Evolutionary conservation across 768 basidiomycete genomes (phyloP), one percentile per base, ranked within the genome.

Genomic region (Ramaria sp.): DNA sequence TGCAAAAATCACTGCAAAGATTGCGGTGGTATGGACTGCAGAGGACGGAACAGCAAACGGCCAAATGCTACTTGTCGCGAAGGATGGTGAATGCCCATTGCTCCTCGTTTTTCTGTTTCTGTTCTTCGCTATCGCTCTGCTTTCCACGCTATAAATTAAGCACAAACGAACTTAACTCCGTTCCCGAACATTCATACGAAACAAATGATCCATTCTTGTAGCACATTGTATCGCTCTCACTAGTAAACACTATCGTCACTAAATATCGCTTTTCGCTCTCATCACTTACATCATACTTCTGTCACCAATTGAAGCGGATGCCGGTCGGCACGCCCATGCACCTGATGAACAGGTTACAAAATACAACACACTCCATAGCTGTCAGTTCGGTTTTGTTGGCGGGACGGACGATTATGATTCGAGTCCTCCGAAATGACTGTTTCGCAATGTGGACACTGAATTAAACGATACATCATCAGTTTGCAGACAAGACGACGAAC

Each of bases 11-110:
- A 80, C 42, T 90, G 88, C 61, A 84, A 87, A 71, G 88, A 91
- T 68, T 91, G 88, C 66, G 85, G 86, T n/a, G 84, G 84, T 72
- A 62, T 84, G 61, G 83, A 86, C 15, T 91, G 88, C 64, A 82
- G 77, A 63, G 88, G 88, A 24, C 73, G 88, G 69, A 89, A 87
- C 64, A 86, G 83, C 64, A 76, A 87, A 66, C 72, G 85, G 48
- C 88, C 88, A 6, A 87, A 88, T 64, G 84, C 86, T 68, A 77
- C 75, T 58, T 90, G 88, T 62, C 72, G 74, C 4, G 84, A 88
- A n/a, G 58, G 52, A 31, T 59, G 57, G 57, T 39, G 42, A 55
- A 38, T n/a, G 38, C 9, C 11, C 24, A 1, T 30, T 4, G 3
- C 15, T 30, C 4, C 30, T 49, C 30, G 1, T 49, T 49, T 27